Base-by-base conservation (phyloP, 371 early-diverging fungal species). In the Mucor plumbeus region DNA sequence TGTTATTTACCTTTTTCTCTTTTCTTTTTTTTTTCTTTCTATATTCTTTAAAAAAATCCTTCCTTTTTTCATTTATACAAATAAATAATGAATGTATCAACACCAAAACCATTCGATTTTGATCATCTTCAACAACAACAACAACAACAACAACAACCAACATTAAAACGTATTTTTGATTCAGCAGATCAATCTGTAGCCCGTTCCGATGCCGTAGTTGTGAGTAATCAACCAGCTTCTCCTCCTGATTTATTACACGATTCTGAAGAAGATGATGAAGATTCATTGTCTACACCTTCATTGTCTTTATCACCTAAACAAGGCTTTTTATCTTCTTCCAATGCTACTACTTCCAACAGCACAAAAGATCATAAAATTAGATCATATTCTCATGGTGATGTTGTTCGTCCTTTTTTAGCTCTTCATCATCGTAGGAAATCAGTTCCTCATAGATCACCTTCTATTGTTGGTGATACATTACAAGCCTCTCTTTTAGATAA, bases 271-370 rank as follows among this genome's bases (percentile, higher is more conserved):
- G 69, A 71, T 35, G 62, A 65, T 33, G 68, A 64, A 21, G 64
- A 72, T 55, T 43, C 62, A 41, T 39, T 65, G 19, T 64, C 69
- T 5, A 64, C 69, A 17, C 65, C 66, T 19, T 68, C 73, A 13
- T 14, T 60, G 19, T 58, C 64, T 35, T 59, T 62, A 57, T 67
- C 71, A 47, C 59, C 67, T 17, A 66, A 64, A 39, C 69, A 68
- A 26, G 61, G 56, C 17, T 56, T 35, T 17, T 56, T 56, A 15
- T 39, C 35, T 6, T 21, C 39, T 6, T 26, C 26, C 26, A 26
- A 26, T 26, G 26, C 26, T 3, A 26, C 26, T 3, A 26, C 26
- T 26, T 26, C 26, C 26, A 26, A 26, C 26, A 56, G 7, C 8
- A 35, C 53, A 38, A 7, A 44, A 15, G 58, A 65, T 65, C 43